A percentile compares a stretch with the other conserved stretches of the same genome.
phyloP scores from a whole-genome alignment of 352 stramenopile species.

The Globisporangium splendens region DNA sequence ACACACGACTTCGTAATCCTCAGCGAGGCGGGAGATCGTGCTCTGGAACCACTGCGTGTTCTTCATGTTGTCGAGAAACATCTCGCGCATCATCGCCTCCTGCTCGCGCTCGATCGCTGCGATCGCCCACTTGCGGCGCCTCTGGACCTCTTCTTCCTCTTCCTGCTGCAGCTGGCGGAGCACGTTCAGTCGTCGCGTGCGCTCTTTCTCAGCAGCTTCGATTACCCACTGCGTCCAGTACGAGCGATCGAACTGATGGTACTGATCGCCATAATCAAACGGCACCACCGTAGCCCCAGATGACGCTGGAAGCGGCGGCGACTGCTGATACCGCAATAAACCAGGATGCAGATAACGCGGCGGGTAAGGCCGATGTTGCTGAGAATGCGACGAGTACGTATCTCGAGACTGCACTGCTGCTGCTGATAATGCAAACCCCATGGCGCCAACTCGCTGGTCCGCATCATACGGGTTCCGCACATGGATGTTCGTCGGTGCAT shows the following conservation, averaged over 20 bases:
- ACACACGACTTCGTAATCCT: constrained; percentile 85
- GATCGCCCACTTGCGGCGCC: constrained; percentile 69
- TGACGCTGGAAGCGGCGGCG: not conserved
- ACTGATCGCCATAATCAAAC: not conserved
- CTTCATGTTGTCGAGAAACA: constrained; percentile 88
- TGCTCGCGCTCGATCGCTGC: constrained; percentile 80
- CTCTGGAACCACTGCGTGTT: constrained; percentile 88
- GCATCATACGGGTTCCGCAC: not conserved
- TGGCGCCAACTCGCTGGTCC: not conserved
- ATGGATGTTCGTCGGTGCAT: not conserved
- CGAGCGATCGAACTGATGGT: constrained; percentile 35
- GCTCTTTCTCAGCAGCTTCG: constrained; percentile 75
- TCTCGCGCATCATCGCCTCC: constrained; percentile 71
- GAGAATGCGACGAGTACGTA: not conserved
- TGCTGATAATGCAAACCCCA: not conserved
- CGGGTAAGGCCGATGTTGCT: not conserved
- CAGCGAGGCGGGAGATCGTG: constrained; percentile 72
- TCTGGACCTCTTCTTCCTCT: constrained; percentile 68
- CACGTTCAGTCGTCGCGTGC: constrained; percentile 54
- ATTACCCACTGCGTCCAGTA: constrained; percentile 86
- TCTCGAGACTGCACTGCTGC: not conserved
- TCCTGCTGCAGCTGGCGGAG: constrained; percentile 70
- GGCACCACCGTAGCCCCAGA: not conserved
- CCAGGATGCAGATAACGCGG: not conserved
- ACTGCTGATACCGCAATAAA: not conserved